Evolutionary conservation across 1,284 basidiomycete species (phyloP).

Genomic region (Pterulicium gracile): DNA sequence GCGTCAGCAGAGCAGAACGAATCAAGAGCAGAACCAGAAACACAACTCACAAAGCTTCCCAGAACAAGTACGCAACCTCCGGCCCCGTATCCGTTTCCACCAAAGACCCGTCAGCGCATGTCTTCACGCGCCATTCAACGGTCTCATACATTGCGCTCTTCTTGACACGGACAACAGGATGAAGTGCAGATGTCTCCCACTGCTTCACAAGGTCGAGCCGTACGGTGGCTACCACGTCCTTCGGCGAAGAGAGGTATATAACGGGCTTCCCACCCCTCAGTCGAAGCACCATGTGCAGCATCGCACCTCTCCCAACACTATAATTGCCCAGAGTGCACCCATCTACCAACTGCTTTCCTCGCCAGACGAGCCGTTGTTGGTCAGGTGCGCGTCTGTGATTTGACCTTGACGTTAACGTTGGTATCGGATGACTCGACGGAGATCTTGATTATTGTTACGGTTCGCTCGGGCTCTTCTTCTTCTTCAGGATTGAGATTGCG

Average conservation of each 20-base stretch:
- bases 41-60: constrained; percentile 20
- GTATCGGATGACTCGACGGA: no score
- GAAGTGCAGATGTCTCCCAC: constrained; percentile 16
- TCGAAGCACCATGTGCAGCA: neutral
- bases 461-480: no score
- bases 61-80: constrained; percentile 22
- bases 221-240: constrained; percentile 11
- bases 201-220: constrained; percentile 11
- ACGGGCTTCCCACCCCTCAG: neutral
- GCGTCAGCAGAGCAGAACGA: no score
- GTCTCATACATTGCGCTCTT: constrained; percentile 7
- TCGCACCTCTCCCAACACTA: neutral
- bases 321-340: no score
- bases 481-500: no score
- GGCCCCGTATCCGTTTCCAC: constrained; percentile 13
- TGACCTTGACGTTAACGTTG: no score
- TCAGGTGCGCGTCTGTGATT: no score
- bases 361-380: no score
- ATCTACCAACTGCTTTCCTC: no score
- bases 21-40: no score
- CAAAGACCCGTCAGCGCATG: constrained; percentile 16
- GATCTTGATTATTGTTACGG: no score
- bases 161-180: constrained; percentile 11
- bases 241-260: constrained; percentile 4
- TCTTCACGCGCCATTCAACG: constrained; percentile 18